Percentiles rank a stretch among this genome's conserved stretches.
Conservation (phyloP, 176 grass and related monocot species). For the Juncus effusus region DNA sequence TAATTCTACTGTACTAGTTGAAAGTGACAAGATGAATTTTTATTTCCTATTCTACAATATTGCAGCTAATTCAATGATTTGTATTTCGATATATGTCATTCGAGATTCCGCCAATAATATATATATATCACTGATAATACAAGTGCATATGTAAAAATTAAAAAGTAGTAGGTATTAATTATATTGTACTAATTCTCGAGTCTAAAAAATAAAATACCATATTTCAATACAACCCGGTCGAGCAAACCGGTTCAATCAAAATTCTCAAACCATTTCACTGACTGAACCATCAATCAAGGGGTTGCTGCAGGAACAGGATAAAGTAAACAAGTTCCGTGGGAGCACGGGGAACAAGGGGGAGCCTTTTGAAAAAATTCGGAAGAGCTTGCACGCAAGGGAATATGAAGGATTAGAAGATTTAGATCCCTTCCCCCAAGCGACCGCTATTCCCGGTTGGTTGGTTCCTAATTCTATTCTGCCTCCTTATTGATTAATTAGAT, state of each 20-base stretch:
- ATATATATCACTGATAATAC: too few species aligned
- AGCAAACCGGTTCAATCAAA: neutral
- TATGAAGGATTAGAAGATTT: slow-evolving; percentile 27
- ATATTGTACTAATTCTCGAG: too few species aligned
- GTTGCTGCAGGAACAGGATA: neutral
- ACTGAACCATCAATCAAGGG: neutral
- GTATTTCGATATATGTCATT: too few species aligned
- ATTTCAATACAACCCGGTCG: neutral
- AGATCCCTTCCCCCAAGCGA: slow-evolving; percentile 45
- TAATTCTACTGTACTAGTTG: too few species aligned
- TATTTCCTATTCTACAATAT: too few species aligned
- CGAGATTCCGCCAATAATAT: too few species aligned
- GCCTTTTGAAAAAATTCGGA: slow-evolving; percentile 30
- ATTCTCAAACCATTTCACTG: neutral
- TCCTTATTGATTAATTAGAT: neutral
- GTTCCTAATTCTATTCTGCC: slow-evolving; percentile 17
- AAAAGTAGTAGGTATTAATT: too few species aligned
- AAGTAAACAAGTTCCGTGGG: neutral
- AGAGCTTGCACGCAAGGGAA: slow-evolving; percentile 81
- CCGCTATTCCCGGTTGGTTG: slow-evolving; percentile 20
- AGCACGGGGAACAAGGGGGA: slow-evolving; percentile 16
- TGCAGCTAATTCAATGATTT: too few species aligned
- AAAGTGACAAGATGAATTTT: too few species aligned
- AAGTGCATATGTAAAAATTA: too few species aligned
- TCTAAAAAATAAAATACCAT: too few species aligned